These are phyloP conservation scores for Euryodendron excelsum DNA, from an alignment of 148 eudicot species.

Conservation along the genomic window DNA sequence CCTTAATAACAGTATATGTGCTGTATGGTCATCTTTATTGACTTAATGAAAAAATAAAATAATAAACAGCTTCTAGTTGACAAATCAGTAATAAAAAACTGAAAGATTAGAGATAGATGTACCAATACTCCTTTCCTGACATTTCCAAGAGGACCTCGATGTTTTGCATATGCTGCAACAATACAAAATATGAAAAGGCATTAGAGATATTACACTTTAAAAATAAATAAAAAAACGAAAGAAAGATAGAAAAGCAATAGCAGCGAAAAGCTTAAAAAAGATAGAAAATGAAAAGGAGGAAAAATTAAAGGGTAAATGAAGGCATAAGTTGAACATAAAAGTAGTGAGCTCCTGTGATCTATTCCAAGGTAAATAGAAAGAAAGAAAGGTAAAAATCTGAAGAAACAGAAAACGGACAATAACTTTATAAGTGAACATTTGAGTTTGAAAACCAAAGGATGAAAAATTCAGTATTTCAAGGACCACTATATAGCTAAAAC, in stretches of 20 bases:
- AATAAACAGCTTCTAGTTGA: not conserved
- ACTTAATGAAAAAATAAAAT: not conserved
- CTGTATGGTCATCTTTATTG: not conserved
- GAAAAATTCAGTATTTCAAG: not conserved
- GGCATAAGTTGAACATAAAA: not conserved
- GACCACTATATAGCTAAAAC: not conserved
- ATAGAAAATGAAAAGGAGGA: not conserved
- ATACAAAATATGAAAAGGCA: not conserved
- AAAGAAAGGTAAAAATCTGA: not conserved
- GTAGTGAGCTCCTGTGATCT: not conserved
- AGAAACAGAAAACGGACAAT: not conserved
- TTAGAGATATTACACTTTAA: not conserved
- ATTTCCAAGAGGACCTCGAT: slow-evolving; percentile 92
- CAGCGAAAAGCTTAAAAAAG: not conserved
- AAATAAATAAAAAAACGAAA: not conserved
- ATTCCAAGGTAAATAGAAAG: not conserved
- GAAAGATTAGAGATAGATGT: slow-evolving; percentile 21
- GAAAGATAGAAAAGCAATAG: not conserved
- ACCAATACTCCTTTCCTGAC: slow-evolving; percentile 99
- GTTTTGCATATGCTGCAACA: slow-evolving; percentile 78
- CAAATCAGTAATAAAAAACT: not conserved
- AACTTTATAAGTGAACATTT: not conserved
- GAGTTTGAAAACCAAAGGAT: not conserved
- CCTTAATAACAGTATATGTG: not conserved
- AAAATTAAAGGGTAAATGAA: not conserved